A percentile compares a stretch with the other conserved stretches of the same genome.
Conservation (phyloP, 2,329 filamentous ascomycete species). For the Xylariaceae sp. region DNA sequence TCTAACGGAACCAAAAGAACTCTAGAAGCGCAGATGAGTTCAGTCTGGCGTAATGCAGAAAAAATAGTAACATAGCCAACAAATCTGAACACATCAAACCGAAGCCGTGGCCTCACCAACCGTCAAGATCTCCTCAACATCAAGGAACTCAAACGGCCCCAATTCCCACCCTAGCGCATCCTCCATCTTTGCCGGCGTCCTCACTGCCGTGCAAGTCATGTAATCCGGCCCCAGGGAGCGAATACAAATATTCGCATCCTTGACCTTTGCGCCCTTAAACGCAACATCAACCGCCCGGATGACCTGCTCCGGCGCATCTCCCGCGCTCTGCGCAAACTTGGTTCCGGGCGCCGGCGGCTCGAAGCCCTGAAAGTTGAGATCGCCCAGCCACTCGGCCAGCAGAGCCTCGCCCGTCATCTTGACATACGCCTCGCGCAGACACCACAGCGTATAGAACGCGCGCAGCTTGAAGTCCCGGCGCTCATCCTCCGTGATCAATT, state of each 20-base stretch:
- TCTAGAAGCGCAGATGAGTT: too few relatives aligned
- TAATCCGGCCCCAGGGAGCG: slow-evolving; percentile 44
- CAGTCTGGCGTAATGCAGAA: neutral
- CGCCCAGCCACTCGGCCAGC: slow-evolving; percentile 64
- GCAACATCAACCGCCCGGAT: slow-evolving; percentile 36
- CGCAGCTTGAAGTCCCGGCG: slow-evolving; percentile 59
- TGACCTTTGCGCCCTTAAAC: slow-evolving; percentile 37
- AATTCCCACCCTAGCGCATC: slow-evolving; percentile 37
- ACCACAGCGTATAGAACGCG: slow-evolving; percentile 73
- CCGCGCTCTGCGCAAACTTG: slow-evolving; percentile 30
- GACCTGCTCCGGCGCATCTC: slow-evolving; percentile 33
- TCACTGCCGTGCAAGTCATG: slow-evolving; percentile 50
- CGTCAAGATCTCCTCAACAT: slow-evolving; percentile 42
- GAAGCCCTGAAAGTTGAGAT: slow-evolving; percentile 64
- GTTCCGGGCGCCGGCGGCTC: slow-evolving; percentile 43
- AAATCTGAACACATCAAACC: neutral
- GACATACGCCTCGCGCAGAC: slow-evolving; percentile 73
- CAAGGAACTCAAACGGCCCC: slow-evolving; percentile 39
- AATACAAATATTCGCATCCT: slow-evolving; percentile 40
- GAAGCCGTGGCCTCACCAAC: slow-evolving; percentile 37
- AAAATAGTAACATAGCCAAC: neutral
- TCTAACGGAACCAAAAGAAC: too few relatives aligned
- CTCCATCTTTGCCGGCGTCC: slow-evolving; percentile 35
- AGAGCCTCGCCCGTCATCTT: slow-evolving; percentile 79
- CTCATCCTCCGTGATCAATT: slow-evolving; percentile 29